Conservation (phyloP, 2,329 filamentous ascomycete genomes). For the Neofusicoccum umdonicola region DNA sequence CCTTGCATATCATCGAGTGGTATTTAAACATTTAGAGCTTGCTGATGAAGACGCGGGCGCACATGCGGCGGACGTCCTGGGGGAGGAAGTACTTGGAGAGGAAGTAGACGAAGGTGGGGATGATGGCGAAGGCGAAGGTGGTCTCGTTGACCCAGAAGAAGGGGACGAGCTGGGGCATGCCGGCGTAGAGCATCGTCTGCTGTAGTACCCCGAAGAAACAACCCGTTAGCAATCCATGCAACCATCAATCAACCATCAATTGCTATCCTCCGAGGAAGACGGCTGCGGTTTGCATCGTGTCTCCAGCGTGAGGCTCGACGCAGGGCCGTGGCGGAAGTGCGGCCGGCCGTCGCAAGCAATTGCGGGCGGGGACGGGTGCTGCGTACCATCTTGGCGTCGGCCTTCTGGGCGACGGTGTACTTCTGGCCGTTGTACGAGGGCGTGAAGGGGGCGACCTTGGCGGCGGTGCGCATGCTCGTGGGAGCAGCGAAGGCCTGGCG, state of each 20-base stretch:
- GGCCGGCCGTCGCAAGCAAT: not conserved
- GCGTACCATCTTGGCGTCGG: conserved; percentile 17
- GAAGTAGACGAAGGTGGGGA: conserved; percentile 44
- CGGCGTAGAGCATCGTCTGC: conserved; percentile 41
- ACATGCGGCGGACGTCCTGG: conserved; percentile 41
- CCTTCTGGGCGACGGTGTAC: conserved; percentile 14
- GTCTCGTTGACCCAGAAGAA: conserved; percentile 49
- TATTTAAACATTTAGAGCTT: conserved; percentile 35
- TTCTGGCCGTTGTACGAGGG: conserved; percentile 16
- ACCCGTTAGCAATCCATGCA: not conserved
- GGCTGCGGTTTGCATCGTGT: not conserved
- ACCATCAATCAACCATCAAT: not conserved
- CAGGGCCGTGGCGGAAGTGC: not conserved
- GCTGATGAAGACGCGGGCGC: conserved; percentile 44
- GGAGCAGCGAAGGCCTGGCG: conserved; percentile 35
- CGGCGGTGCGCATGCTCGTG: conserved; percentile 14
- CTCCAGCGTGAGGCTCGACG: not conserved
- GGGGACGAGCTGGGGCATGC: conserved; percentile 45
- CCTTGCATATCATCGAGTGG: conserved; percentile 9
- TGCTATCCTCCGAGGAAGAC: not conserved
- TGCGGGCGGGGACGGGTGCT: not conserved
- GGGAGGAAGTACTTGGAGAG: conserved; percentile 45
- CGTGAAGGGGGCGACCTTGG: conserved; percentile 19
- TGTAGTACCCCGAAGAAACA: not conserved
- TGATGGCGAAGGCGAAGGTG: conserved; percentile 40